Conservation (phyloP, 371 early-diverging fungal species). For the Phascolomyces articulosus region DNA sequence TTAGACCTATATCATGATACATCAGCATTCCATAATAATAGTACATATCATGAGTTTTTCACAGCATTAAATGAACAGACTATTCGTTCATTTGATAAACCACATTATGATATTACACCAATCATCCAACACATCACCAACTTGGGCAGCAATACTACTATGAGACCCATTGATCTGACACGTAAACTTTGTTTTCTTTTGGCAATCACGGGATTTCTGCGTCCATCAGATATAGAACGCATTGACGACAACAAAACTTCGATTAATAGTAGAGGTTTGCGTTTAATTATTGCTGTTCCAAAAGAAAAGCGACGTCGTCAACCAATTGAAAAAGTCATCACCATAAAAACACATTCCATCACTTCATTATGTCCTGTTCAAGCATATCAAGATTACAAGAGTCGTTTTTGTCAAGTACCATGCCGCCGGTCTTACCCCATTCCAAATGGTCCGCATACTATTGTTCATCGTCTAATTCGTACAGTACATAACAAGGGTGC, state of each 20-base stretch:
- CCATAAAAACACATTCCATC: slow-evolving; percentile 13
- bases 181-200: slow-evolving; percentile 24
- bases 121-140: background rate
- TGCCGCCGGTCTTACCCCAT: background rate
- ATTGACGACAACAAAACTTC: slow-evolving; percentile 14
- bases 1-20: background rate
- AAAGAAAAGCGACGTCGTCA: slow-evolving; percentile 20
- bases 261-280: background rate
- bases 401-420: background rate
- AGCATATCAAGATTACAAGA: background rate
- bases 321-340: slow-evolving; percentile 5
- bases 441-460: background rate
- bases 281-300: slow-evolving; percentile 12
- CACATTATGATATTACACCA: slow-evolving; percentile 12
- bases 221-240: slow-evolving; percentile 27
- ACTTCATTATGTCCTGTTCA: slow-evolving; percentile 18
- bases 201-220: slow-evolving; percentile 24
- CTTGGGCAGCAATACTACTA: slow-evolving; percentile 1
- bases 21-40: background rate
- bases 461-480: background rate
- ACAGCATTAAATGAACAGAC: slow-evolving; percentile 12
- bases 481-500: background rate
- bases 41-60: background rate
- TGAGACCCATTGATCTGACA: slow-evolving; percentile 7
- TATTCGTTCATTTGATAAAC: background rate